These are phyloP conservation scores for Yamadazyma insecticola DNA, from an alignment of 805 yeast species.

Conservation along the genomic window DNA sequence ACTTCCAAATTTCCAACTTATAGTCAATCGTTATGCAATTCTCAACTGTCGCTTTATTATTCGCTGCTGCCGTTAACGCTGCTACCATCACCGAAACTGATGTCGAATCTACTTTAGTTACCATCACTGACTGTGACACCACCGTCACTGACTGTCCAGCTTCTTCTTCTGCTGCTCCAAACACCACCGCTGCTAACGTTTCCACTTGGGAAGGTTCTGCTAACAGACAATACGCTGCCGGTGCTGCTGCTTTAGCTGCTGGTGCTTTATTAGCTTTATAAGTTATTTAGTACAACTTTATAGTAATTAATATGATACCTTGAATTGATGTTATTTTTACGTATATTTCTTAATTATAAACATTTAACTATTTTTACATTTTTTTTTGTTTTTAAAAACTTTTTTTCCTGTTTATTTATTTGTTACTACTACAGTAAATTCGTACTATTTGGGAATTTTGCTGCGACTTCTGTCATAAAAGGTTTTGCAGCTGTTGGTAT, in stretches of 20 bases:
- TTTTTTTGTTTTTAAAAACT: too few relatives aligned
- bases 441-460: too few relatives aligned
- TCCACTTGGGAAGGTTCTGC: constrained; percentile 17
- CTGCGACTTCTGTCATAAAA: too few relatives aligned
- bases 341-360: too few relatives aligned
- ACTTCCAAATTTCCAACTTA: too few relatives aligned
- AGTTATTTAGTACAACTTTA: constrained; percentile 4
- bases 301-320: constrained; percentile 8
- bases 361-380: too few relatives aligned
- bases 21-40: constrained; percentile 35
- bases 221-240: constrained; percentile 14
- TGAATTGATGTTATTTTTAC: background rate
- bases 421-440: too few relatives aligned
- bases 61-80: constrained; percentile 19
- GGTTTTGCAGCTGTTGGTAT: too few relatives aligned
- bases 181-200: constrained; percentile 17
- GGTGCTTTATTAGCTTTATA: constrained; percentile 18
- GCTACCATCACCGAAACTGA: constrained; percentile 27
- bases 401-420: too few relatives aligned
- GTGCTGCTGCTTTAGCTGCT: constrained; percentile 19
- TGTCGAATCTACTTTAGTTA: constrained; percentile 31
- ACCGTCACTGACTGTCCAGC: constrained; percentile 43
- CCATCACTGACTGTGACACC: constrained; percentile 38
- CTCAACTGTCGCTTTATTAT: constrained; percentile 14
- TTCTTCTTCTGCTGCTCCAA: constrained; percentile 17